These are phyloP conservation scores for Plantago major DNA, from an alignment of 257 asterid species.

Conservation along the genomic window DNA sequence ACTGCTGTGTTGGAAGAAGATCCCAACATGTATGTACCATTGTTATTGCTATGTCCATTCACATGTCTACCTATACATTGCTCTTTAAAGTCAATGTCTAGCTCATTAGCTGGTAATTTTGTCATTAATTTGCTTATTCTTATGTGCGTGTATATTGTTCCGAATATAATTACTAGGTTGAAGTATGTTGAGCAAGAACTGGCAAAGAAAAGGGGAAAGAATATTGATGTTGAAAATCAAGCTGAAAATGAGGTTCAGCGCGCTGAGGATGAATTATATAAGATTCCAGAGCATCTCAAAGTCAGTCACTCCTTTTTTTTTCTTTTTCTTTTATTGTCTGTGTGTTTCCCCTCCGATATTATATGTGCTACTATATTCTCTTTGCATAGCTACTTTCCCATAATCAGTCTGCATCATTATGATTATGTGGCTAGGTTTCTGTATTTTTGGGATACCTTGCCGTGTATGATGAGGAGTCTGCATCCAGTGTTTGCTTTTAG, in stretches of 20 bases:
- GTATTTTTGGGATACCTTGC: too few relatives aligned
- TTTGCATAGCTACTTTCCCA: too few relatives aligned
- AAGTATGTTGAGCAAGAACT: slow-evolving; percentile 86
- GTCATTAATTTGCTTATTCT: background rate
- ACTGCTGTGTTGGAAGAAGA: slow-evolving; percentile 98
- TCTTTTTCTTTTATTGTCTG: background rate
- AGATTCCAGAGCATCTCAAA: slow-evolving; percentile 90
- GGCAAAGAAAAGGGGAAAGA: slow-evolving; percentile 85
- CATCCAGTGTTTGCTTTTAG: too few relatives aligned
- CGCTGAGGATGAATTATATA: slow-evolving; percentile 85
- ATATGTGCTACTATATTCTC: background rate
- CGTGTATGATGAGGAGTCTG: too few relatives aligned
- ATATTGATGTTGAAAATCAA: slow-evolving; percentile 48
- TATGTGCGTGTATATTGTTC: background rate
- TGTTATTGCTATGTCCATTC: background rate
- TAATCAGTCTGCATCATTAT: too few relatives aligned
- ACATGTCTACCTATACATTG: too few relatives aligned
- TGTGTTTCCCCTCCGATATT: background rate
- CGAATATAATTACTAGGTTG: slow-evolving; percentile 45
- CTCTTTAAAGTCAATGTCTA: background rate
- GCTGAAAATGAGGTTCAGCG: slow-evolving; percentile 62
- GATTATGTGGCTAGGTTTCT: too few relatives aligned
- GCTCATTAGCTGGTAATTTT: background rate
- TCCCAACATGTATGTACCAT: slow-evolving; percentile 67
- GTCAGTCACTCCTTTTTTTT: slow-evolving; percentile 37